Evolutionary conservation across 2,329 filamentous ascomycete species (phyloP).

Genomic region (Neofusicoccum kwambonambiense): DNA sequence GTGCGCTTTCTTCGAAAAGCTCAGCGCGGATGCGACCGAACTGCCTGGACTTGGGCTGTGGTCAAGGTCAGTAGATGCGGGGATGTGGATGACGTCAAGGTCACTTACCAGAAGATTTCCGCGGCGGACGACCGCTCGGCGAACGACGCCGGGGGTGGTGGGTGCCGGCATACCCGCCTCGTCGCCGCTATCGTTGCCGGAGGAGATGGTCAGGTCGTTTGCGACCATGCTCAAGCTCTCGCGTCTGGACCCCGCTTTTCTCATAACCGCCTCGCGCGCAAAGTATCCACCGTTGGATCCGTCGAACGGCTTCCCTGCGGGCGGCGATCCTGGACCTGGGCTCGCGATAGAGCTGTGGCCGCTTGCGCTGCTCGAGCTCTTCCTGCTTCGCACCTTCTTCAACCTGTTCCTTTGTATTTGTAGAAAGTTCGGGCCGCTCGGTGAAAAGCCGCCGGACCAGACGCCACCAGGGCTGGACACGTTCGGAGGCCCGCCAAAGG

Average conservation of each 20-base stretch:
- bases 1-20: slow-evolving; percentile 81
- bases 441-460: slow-evolving; percentile 66
- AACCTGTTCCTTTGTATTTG: slow-evolving; percentile 69
- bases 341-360: slow-evolving; percentile 67
- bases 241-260: slow-evolving; percentile 59
- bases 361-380: slow-evolving; percentile 69
- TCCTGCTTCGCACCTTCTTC: slow-evolving; percentile 59
- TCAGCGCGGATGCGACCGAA: slow-evolving; percentile 92
- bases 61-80: background rate
- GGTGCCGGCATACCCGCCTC: slow-evolving; percentile 51
- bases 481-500: slow-evolving; percentile 32
- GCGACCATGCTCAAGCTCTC: slow-evolving; percentile 91
- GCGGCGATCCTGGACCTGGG: slow-evolving; percentile 74
- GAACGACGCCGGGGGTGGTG: slow-evolving; percentile 70
- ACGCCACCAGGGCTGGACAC: slow-evolving; percentile 56
- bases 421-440: slow-evolving; percentile 69
- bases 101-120: slow-evolving; percentile 79
- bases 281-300: slow-evolving; percentile 57
- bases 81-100: background rate
- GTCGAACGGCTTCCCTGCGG: slow-evolving; percentile 41
- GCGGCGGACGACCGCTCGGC: slow-evolving; percentile 77
- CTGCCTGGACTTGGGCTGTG: slow-evolving; percentile 88
- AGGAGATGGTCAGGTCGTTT: slow-evolving; percentile 79
- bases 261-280: slow-evolving; percentile 48
- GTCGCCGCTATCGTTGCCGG: slow-evolving; percentile 77